Evolutionary conservation across 345 rosid species (phyloP).

Genomic region (Rhodamnia argentea): DNA sequence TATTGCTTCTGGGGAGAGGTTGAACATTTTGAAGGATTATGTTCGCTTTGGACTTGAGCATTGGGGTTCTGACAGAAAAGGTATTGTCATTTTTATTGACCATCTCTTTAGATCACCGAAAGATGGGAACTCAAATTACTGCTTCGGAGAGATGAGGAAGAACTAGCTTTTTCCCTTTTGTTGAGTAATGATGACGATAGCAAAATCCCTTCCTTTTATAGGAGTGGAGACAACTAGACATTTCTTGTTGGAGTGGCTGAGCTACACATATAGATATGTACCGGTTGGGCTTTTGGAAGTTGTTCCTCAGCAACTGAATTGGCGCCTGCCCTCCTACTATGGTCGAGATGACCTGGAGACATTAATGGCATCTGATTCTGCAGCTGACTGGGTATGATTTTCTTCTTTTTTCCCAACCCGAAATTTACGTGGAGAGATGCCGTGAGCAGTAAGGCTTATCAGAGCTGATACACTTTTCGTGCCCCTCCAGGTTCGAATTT

Average conservation of each 20-base stretch:
- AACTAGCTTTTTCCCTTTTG: not conserved
- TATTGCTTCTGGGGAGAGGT: constrained; percentile 72
- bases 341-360: constrained; percentile 99
- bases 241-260: constrained; percentile 91
- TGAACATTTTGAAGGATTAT: constrained; percentile 75
- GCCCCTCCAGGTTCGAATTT: constrained; percentile 52
- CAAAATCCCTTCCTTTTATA: constrained; percentile 3
- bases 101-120: not conserved
- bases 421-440: too few relatives aligned
- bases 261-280: constrained; percentile 74
- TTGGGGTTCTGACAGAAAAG: constrained; percentile 95
- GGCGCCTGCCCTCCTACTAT: constrained; percentile 88
- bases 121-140: not conserved
- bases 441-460: not conserved
- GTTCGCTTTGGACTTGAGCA: constrained; percentile 77
- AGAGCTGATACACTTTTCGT: not conserved
- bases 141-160: not conserved
- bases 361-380: constrained; percentile 87
- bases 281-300: constrained; percentile 88
- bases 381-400: constrained; percentile 84
- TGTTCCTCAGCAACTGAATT: constrained; percentile 66
- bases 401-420: not conserved
- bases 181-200: not conserved
- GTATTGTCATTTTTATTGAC: constrained; percentile 13
- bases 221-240: constrained; percentile 93